phyloP scores from a whole-genome alignment of 208 protist genomes.

The Crithidia sp. region DNA sequence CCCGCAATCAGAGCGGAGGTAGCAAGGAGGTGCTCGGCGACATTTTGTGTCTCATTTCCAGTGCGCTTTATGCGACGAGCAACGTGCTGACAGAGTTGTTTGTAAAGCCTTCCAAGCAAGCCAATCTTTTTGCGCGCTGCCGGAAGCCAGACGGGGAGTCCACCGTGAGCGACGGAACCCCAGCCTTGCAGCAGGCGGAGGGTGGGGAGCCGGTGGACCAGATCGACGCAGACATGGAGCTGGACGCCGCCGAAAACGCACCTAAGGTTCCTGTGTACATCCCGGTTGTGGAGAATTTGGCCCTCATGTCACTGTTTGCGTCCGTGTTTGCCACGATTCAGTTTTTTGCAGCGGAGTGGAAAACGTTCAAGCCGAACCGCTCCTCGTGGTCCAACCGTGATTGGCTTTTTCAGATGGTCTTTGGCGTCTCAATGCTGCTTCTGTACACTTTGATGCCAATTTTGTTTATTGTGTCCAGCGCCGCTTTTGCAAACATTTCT shows the following conservation, averaged over 20 bases:
- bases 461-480: conserved; percentile 76
- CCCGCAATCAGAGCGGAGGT: conserved; percentile 36
- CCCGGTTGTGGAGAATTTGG: conserved; percentile 77
- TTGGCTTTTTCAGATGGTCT: conserved; percentile 79
- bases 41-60: conserved; percentile 79
- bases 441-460: conserved; percentile 80
- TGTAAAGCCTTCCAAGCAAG: conserved; percentile 68
- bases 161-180: background rate
- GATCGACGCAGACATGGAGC: background rate
- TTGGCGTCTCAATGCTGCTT: conserved; percentile 83
- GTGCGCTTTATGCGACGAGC: conserved; percentile 84
- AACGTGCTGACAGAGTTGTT: conserved; percentile 94
- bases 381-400: conserved; percentile 63
- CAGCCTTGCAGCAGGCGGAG: background rate
- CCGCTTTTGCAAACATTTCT: conserved; percentile 85
- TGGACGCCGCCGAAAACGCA: conserved; percentile 24
- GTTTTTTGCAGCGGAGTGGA: conserved; percentile 83
- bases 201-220: background rate
- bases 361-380: conserved; percentile 48
- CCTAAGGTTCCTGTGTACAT: conserved; percentile 65
- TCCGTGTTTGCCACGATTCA: conserved; percentile 72
- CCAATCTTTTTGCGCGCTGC: conserved; percentile 23
- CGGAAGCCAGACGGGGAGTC: background rate
- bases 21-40: conserved; percentile 80
- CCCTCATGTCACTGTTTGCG: conserved; percentile 78